phyloP scores from a whole-genome alignment of 1,139 yeast species.

The Yamadazyma jaroonii region DNA sequence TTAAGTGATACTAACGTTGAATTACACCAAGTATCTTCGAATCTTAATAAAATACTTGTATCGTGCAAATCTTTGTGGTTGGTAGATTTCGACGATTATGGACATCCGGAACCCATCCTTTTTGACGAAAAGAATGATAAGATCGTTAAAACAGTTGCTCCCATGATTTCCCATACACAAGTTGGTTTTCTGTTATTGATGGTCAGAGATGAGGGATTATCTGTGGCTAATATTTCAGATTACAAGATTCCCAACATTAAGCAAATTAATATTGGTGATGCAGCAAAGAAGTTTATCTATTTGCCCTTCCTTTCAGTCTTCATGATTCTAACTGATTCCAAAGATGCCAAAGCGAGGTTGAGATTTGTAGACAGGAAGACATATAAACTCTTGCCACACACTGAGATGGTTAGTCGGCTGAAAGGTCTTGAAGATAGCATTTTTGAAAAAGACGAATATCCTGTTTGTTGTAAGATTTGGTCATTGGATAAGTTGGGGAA shows the following conservation, averaged over 20 bases:
- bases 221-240: conserved; percentile 29
- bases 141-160: conserved; percentile 17
- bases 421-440: conserved; percentile 17
- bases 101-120: conserved; percentile 38
- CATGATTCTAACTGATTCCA: conserved; percentile 36
- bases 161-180: conserved; percentile 7
- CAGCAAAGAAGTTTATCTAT: conserved; percentile 36
- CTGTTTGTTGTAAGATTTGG: conserved; percentile 28
- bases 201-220: conserved; percentile 51
- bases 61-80: conserved; percentile 43
- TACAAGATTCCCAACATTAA: conserved; percentile 26
- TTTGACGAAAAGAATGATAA: conserved; percentile 36
- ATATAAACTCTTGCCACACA: conserved; percentile 19
- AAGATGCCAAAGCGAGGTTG: conserved; percentile 22
- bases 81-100: conserved; percentile 28
- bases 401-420: conserved; percentile 20
- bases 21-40: conserved; percentile 2
- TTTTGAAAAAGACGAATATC: conserved; percentile 33
- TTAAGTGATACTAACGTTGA: conserved; percentile 23
- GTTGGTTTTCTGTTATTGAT: conserved; percentile 15
- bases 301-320: conserved; percentile 33
- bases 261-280: conserved; percentile 34
- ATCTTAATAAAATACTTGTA: conserved; percentile 24
- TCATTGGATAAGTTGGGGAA: conserved; percentile 29
- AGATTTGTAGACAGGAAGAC: conserved; percentile 35